phyloP scores from a whole-genome alignment of 1,284 basidiomycete species.

The Ceratobasidium theobromae region DNA sequence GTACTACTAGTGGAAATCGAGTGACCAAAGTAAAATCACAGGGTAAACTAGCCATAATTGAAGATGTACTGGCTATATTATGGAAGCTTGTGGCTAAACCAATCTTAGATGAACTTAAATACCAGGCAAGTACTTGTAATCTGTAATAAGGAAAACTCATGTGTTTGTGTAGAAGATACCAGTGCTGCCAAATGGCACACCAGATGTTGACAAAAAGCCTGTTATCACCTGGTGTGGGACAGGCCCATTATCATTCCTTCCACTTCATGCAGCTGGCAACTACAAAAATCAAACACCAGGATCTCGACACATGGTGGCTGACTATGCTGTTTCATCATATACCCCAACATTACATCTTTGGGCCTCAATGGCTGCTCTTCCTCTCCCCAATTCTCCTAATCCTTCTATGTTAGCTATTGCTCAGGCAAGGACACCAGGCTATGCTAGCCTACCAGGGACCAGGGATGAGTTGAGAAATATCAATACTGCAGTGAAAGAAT shows the following conservation, averaged over 20 bases:
- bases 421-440: conserved; percentile 10
- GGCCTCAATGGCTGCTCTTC: background rate
- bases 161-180: background rate
- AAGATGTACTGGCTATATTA: no score
- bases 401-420: conserved; percentile 15
- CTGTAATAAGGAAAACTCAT: no score
- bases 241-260: conserved; percentile 2
- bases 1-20: no score
- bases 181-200: background rate
- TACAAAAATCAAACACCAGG: no score
- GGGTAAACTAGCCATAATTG: no score
- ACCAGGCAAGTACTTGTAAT: background rate
- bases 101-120: background rate
- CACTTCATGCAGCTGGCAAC: conserved; percentile 1
- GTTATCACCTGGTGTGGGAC: conserved; percentile 12
- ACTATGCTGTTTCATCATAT: background rate
- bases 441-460: background rate
- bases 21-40: no score
- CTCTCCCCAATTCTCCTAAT: background rate
- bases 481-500: background rate
- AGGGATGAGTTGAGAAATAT: background rate
- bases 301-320: background rate
- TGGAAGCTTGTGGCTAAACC: background rate
- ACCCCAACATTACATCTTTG: no score
- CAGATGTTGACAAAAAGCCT: background rate